A percentile compares a stretch with the other conserved stretches of the same genome.
Conservation (phyloP, 1,284 basidiomycete species). For the Ceratobasidium sp. region DNA sequence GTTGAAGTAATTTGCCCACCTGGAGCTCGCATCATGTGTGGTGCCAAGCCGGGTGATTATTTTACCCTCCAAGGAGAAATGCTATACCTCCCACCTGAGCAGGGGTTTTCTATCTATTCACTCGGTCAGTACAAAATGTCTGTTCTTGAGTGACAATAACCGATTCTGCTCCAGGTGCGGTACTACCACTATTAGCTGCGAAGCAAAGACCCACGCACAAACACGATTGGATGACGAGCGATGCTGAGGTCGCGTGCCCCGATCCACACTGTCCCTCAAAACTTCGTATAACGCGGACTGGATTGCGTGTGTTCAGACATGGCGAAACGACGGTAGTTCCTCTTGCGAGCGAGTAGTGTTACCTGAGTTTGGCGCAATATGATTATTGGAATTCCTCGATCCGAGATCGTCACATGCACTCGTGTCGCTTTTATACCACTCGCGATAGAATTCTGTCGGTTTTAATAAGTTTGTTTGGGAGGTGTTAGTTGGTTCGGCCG, state of each 20-base stretch:
- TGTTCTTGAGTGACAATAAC: not conserved
- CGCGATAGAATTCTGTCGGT: no score
- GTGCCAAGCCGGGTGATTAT: conserved; percentile 67
- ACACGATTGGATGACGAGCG: conserved; percentile 73
- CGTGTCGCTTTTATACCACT: no score
- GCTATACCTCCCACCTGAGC: conserved; percentile 62
- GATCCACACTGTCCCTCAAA: conserved; percentile 67
- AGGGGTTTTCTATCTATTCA: conserved; percentile 72
- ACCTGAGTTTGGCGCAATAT: not conserved
- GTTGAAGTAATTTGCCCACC: conserved; percentile 43
- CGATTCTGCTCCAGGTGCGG: conserved; percentile 53
- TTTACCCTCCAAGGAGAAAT: conserved; percentile 69
- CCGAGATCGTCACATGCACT: no score
- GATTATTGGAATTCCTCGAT: not conserved
- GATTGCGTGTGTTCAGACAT: conserved; percentile 61
- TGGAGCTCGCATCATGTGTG: conserved; percentile 46
- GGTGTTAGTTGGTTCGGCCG: not conserved
- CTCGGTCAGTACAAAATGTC: conserved; percentile 53
- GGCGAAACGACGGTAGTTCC: conserved; percentile 62
- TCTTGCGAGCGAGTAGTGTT: conserved; percentile 43
- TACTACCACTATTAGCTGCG: conserved; percentile 67
- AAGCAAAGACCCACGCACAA: conserved; percentile 63
- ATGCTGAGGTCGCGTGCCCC: conserved; percentile 67
- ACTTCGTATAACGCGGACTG: conserved; percentile 61
- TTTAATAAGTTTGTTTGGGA: not conserved